Evolutionary conservation across 2,329 filamentous ascomycete species (phyloP).

Genomic region (Colletotrichum agaves): DNA sequence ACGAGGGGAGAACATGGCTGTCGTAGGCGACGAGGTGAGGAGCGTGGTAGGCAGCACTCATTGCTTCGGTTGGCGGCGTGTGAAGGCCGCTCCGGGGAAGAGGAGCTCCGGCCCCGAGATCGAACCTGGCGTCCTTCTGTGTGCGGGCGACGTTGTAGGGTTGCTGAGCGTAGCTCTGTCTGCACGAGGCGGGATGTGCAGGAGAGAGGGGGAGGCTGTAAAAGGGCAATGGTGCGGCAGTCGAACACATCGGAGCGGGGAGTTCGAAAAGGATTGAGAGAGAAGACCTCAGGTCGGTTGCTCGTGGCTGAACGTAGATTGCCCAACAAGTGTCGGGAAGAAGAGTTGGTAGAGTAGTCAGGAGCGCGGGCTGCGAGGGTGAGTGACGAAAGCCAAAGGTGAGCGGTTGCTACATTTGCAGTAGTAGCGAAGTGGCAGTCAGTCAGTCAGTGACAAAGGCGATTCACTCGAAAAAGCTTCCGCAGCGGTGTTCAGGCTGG

Average conservation of each 20-base stretch:
- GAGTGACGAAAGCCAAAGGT: slow-evolving; percentile 2
- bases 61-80: slow-evolving; percentile 63
- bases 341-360: not conserved
- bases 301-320: not conserved
- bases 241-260: slow-evolving; percentile 43
- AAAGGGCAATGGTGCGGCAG: slow-evolving; percentile 36
- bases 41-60: slow-evolving; percentile 64
- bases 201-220: slow-evolving; percentile 37
- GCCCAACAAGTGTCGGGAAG: not conserved
- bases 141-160: not conserved
- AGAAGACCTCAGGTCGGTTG: slow-evolving; percentile 12
- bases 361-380: not conserved
- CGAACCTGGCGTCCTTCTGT: slow-evolving; percentile 26
- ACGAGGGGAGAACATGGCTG: slow-evolving; percentile 55
- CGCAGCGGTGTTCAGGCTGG: not conserved
- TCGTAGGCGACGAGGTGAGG: slow-evolving; percentile 59
- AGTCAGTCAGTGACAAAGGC: not conserved
- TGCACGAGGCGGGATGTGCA: slow-evolving; percentile 29
- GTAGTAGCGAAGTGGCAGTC: not conserved
- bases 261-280: slow-evolving; percentile 1
- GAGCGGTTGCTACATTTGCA: slow-evolving; percentile 19
- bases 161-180: slow-evolving; percentile 24
- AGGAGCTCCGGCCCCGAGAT: slow-evolving; percentile 40
- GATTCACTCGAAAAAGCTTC: slow-evolving; percentile 6
- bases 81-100: slow-evolving; percentile 53